Conservation (phyloP, 306 rosid genomes). For the Quercus robur region DNA sequence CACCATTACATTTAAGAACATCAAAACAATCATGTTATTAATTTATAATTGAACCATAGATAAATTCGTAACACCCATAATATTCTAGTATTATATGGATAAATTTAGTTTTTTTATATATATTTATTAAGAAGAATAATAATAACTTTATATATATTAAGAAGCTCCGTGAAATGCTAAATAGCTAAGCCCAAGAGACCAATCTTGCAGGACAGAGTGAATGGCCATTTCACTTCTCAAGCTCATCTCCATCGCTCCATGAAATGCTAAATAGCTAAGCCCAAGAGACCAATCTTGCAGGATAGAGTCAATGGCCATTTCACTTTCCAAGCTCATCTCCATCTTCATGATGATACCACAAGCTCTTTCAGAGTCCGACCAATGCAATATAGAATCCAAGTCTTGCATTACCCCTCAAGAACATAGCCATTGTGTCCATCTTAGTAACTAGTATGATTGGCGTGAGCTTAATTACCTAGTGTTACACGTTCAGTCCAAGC, state of each 20-base stretch:
- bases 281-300: not conserved
- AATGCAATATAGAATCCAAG: conserved; percentile 26
- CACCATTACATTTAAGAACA: no score
- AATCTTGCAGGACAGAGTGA: not conserved
- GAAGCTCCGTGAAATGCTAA: not conserved
- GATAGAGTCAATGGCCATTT: conserved; percentile 16
- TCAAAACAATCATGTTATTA: no score
- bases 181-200: not conserved
- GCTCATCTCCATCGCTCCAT: not conserved
- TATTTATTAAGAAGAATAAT: no score
- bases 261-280: not conserved
- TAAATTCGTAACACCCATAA: no score
- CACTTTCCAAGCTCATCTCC: conserved; percentile 14
- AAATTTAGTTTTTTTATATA: no score
- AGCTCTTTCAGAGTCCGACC: conserved; percentile 22
- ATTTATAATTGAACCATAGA: no score
- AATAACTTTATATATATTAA: not conserved
- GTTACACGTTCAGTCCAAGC: conserved; percentile 43
- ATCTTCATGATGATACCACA: conserved; percentile 26
- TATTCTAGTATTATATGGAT: no score
- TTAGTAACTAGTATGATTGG: conserved; percentile 61
- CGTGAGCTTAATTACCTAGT: conserved; percentile 36
- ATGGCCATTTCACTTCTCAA: conserved; percentile 28
- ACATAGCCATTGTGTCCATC: conserved; percentile 57
- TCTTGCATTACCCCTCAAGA: conserved; percentile 47